Conservation (phyloP, 1,139 yeast genomes). For the Casaregolazyma lundiana region DNA sequence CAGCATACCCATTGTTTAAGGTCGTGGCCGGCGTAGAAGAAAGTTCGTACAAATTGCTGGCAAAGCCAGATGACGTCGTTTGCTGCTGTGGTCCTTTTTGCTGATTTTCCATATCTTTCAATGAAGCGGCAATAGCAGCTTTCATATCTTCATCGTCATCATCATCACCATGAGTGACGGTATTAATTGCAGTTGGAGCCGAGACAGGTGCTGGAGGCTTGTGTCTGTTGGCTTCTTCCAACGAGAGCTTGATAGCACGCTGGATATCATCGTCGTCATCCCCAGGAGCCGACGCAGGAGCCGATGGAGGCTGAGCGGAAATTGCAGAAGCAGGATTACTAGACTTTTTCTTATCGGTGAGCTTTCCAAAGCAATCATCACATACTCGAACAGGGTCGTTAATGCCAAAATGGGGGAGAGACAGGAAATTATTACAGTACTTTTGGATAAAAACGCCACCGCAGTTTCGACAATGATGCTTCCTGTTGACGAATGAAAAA, state of each 20-base stretch:
- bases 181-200: conserved; percentile 14
- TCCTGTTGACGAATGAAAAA: conserved; percentile 78
- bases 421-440: conserved; percentile 66
- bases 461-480: conserved; percentile 95
- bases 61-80: conserved; percentile 3
- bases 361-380: conserved; percentile 73
- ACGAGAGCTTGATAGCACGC: conserved; percentile 72
- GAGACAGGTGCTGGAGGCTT: conserved; percentile 16
- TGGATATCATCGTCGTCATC: conserved; percentile 70
- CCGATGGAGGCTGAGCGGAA: background rate
- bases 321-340: background rate
- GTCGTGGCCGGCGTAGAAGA: conserved; percentile 7
- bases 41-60: conserved; percentile 5
- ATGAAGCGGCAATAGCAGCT: conserved; percentile 93
- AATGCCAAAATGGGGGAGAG: conserved; percentile 82
- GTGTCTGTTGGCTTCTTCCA: conserved; percentile 46
- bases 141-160: conserved; percentile 87
- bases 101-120: conserved; percentile 60
- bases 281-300: conserved; percentile 2
- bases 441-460: conserved; percentile 91
- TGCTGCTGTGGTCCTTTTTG: conserved; percentile 1
- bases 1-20: conserved; percentile 8
- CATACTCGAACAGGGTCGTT: conserved; percentile 89
- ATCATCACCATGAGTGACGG: conserved; percentile 35
- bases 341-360: conserved; percentile 19